Percentiles rank a stretch among this genome's conserved stretches.
phyloP scores from a whole-genome alignment of 2,329 filamentous ascomycete genomes.

The Talaromyces rugulosus region DNA sequence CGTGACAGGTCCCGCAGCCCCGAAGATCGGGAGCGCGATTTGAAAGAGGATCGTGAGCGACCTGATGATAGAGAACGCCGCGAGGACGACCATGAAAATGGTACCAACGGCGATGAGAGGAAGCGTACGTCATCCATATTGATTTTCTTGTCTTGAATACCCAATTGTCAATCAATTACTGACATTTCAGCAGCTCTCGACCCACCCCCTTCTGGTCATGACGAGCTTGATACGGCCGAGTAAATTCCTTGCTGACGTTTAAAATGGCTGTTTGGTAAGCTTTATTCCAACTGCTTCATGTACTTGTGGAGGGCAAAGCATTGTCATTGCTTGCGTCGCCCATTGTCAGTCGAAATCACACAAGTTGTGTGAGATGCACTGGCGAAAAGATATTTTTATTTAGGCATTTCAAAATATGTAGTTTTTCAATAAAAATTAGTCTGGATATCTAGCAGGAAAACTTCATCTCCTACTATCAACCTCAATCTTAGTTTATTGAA shows the following conservation, averaged over 20 bases:
- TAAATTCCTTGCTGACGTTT: conserved; percentile 33
- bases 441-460: not conserved
- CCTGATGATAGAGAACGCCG: conserved; percentile 67
- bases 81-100: conserved; percentile 68
- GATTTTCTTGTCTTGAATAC: not conserved
- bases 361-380: not conserved
- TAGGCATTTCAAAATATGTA: not conserved
- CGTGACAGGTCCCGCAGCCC: conserved; percentile 39
- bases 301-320: not conserved
- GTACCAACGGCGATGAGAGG: conserved; percentile 78
- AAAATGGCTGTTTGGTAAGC: conserved; percentile 10
- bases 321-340: not conserved
- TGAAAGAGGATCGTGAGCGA: conserved; percentile 35
- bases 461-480: not conserved
- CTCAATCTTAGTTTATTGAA: not conserved
- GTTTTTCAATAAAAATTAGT: not conserved
- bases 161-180: conserved; percentile 8
- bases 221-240: conserved; percentile 95
- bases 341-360: not conserved
- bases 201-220: conserved; percentile 76
- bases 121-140: conserved; percentile 60
- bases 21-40: conserved; percentile 48
- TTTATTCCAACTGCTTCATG: conserved; percentile 7
- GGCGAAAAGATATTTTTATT: not conserved
- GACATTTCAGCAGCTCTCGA: conserved; percentile 52